Evolutionary conservation across 2,329 filamentous ascomycete species (phyloP).

Genomic region (Dactylellina leptospora): DNA sequence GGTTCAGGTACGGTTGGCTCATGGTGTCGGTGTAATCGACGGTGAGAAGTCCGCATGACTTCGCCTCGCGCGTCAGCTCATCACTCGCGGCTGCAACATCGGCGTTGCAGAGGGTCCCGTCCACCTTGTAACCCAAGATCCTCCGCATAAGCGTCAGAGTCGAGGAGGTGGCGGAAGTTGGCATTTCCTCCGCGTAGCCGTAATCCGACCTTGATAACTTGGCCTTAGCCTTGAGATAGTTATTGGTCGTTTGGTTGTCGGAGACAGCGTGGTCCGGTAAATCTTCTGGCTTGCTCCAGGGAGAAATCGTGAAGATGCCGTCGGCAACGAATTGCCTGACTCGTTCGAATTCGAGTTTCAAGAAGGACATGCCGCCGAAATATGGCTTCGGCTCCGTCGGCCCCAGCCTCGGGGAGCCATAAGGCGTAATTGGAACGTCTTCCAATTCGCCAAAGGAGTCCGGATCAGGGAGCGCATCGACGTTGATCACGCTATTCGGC

Average conservation of each 20-base stretch:
- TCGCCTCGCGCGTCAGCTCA: conserved; percentile 31
- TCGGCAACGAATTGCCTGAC: conserved; percentile 30
- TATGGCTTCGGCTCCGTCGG: conserved; percentile 6
- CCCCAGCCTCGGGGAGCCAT: conserved; percentile 15
- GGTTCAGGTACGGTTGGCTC: conserved; percentile 16
- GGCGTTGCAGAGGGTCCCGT: conserved; percentile 33
- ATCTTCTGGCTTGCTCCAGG: conserved; percentile 18
- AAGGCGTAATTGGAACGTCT: conserved; percentile 24
- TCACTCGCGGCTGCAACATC: conserved; percentile 17
- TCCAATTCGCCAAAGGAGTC: conserved; percentile 18
- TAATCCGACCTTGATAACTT: conserved; percentile 25
- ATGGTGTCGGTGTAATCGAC: conserved; percentile 31
- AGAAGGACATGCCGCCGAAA: conserved; percentile 10
- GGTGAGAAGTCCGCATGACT: conserved; percentile 38
- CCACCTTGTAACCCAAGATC: conserved; percentile 48
- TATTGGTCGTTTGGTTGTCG: no score
- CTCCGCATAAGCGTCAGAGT: conserved; percentile 28
- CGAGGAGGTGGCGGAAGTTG: conserved; percentile 34
- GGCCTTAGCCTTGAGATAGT: no score
- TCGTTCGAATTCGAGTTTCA: conserved; percentile 35
- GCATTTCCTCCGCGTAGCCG: conserved; percentile 24
- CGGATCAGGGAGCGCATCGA: conserved; percentile 17
- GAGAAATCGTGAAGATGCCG: conserved; percentile 2
- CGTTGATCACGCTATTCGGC: conserved; percentile 4
- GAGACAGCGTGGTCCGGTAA: conserved; percentile 6